Evolutionary conservation across 108 stramenopile genomes (phyloP), one percentile per base, ranked within the genome.

Genomic region (Craspedostauros australis): DNA sequence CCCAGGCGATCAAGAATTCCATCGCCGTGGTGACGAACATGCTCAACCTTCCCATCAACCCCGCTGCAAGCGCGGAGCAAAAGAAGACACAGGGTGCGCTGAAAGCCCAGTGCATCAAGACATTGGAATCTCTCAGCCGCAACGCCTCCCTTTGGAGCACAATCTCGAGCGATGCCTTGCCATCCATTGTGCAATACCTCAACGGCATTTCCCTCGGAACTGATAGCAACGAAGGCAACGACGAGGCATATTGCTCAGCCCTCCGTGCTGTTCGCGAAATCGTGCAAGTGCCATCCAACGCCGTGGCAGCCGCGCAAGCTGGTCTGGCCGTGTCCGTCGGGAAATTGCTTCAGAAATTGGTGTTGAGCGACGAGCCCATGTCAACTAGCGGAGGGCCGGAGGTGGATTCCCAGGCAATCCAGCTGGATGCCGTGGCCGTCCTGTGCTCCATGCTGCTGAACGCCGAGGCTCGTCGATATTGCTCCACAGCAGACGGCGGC

Each of bases 61-160:
- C 66, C 34, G 45, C 49, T 30, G 74, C 76, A 3, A 69, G 30
- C 21, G n/a, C 29, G 33, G 54, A 75, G 21, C 70, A 74, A 39
- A 50, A 60, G 8, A 58, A 72, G 45, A 70, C 27, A 22, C 78
- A 74, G 31, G 65, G 70, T 16, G 26, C 70, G 1, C 64, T 90
- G 12, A 90, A 85, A 56, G 49, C 64, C 4, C 77, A 82, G 49
- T 81, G 82, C 47, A 78, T 90, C 45, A 34, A 40, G 9, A 69
- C 84, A 21, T 37, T 90, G 41, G 88, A 90, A 49, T 64, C 77
- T 5, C 45, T 90, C 28, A 81, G 84, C 50, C 50, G 61, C 14
- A 90, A 90, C 70, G 60, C 82, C 6, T 42, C 73, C 11, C 62
- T 90, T 36, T 80, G 76, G 68, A 82, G 51, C 39, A 54, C 82